Conservation (phyloP, 257 asterid genomes). For the Schizonepeta tenuifolia region DNA sequence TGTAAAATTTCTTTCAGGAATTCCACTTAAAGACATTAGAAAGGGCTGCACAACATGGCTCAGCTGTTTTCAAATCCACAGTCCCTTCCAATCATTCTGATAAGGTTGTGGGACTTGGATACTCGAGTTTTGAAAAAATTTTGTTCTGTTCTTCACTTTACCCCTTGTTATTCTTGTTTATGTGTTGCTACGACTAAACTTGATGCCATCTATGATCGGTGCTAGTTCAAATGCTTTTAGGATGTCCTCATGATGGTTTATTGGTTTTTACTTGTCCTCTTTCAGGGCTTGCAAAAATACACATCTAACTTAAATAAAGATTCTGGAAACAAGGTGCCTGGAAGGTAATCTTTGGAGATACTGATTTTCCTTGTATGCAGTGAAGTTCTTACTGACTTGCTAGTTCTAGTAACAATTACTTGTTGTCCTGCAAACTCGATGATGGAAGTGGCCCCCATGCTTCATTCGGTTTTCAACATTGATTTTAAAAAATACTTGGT, state of each 20-base stretch:
- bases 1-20: constrained; percentile 61
- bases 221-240: neutral
- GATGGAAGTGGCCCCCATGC: neutral
- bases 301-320: constrained; percentile 41
- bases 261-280: constrained; percentile 14
- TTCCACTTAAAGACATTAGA: constrained; percentile 84
- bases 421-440: neutral
- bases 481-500: neutral
- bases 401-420: neutral
- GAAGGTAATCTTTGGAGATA: constrained; percentile 55
- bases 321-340: constrained; percentile 54
- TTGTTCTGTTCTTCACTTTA: neutral
- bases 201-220: neutral
- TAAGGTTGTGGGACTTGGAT: constrained; percentile 27
- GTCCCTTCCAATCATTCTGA: constrained; percentile 35
- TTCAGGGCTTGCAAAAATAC: constrained; percentile 53
- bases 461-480: neutral
- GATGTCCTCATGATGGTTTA: constrained; percentile 7
- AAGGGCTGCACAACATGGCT: constrained; percentile 76
- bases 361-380: constrained; percentile 18
- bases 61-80: constrained; percentile 46
- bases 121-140: neutral
- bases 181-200: constrained; percentile 23
- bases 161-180: constrained; percentile 13
- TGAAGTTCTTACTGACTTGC: neutral